These are phyloP conservation scores for Gillenia trifoliata DNA, from an alignment of 306 rosid genomes.

Conservation along the genomic window DNA sequence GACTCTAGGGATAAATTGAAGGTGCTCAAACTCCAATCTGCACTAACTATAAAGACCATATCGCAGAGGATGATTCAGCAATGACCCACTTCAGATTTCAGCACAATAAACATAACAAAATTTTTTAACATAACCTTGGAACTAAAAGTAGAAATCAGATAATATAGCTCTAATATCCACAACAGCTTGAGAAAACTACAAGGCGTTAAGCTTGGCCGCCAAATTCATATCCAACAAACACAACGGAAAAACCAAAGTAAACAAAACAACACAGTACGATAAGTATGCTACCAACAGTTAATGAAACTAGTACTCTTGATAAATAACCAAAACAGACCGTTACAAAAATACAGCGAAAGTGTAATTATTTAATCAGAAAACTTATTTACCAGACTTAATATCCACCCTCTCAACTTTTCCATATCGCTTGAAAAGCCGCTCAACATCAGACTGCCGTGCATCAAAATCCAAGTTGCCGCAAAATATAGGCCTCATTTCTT, in stretches of 20 bases:
- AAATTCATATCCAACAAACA: not conserved
- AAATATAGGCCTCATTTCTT: slow-evolving; percentile 64
- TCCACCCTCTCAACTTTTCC: slow-evolving; percentile 86
- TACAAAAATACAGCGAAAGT: not conserved
- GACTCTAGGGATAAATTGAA: not conserved
- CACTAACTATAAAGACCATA: slow-evolving; percentile 1
- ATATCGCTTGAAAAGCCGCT: slow-evolving; percentile 70
- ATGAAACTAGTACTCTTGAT: not conserved
- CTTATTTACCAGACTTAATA: slow-evolving; percentile 61
- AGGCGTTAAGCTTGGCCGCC: not conserved
- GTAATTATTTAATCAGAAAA: not conserved
- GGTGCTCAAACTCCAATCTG: not conserved
- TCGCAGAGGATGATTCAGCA: slow-evolving; percentile 4
- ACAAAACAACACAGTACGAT: not conserved
- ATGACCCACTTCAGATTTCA: not conserved
- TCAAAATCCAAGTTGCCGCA: slow-evolving; percentile 79
- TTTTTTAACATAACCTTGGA: not conserved
- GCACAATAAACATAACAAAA: not conserved
- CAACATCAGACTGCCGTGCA: slow-evolving; percentile 70
- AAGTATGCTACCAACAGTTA: not conserved
- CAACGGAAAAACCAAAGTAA: not conserved
- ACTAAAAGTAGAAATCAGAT: not conserved
- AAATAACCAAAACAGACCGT: not conserved
- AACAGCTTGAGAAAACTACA: not conserved
- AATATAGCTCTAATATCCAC: slow-evolving; percentile 12